A percentile compares a stretch with the other conserved stretches of the same genome.
phyloP scores from a whole-genome alignment of 2,329 filamentous ascomycete species.

The Cercospora brassicicola region DNA sequence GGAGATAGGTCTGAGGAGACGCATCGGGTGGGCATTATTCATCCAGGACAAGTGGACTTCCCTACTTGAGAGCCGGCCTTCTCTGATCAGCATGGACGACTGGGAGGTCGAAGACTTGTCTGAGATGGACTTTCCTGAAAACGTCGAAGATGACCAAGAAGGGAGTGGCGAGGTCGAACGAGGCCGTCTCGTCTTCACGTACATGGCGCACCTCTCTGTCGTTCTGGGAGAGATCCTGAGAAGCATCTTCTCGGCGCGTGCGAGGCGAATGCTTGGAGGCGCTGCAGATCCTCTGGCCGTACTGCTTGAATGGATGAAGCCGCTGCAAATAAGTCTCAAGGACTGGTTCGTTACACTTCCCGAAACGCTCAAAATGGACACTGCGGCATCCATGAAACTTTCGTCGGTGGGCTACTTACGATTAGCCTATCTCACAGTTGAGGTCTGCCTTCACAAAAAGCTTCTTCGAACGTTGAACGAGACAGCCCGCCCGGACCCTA shows the following conservation, averaged over 20 bases:
- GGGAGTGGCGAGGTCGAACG: slow-evolving; percentile 35
- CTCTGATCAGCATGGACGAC: slow-evolving; percentile 28
- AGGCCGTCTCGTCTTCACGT: slow-evolving; percentile 34
- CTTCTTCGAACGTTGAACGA: slow-evolving; percentile 41
- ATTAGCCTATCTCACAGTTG: slow-evolving; percentile 49
- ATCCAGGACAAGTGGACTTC: slow-evolving; percentile 37
- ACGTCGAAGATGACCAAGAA: slow-evolving; percentile 32
- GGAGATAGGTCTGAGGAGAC: slow-evolving; percentile 35
- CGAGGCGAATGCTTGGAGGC: slow-evolving; percentile 22
- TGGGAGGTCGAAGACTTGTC: slow-evolving; percentile 33
- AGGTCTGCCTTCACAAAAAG: slow-evolving; percentile 49
- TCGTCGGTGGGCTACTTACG: slow-evolving; percentile 46
- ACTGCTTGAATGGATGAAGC: slow-evolving; percentile 31
- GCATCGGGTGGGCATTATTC: slow-evolving; percentile 35
- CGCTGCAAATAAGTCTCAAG: slow-evolving; percentile 31
- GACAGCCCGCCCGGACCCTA: slow-evolving; percentile 29
- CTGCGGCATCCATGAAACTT: slow-evolving; percentile 34
- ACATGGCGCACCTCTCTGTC: slow-evolving; percentile 32
- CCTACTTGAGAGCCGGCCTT: slow-evolving; percentile 34
- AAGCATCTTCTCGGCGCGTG: slow-evolving; percentile 28
- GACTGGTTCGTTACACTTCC: slow-evolving; percentile 32
- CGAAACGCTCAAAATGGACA: slow-evolving; percentile 33
- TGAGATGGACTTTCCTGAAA: slow-evolving; percentile 37
- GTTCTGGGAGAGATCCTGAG: slow-evolving; percentile 31
- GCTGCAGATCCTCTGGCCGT: slow-evolving; percentile 21